Evolutionary conservation across 75 land plant genomes (phyloP), one percentile per base, ranked within the genome.

Genomic region (Sequoiadendron giganteum): DNA sequence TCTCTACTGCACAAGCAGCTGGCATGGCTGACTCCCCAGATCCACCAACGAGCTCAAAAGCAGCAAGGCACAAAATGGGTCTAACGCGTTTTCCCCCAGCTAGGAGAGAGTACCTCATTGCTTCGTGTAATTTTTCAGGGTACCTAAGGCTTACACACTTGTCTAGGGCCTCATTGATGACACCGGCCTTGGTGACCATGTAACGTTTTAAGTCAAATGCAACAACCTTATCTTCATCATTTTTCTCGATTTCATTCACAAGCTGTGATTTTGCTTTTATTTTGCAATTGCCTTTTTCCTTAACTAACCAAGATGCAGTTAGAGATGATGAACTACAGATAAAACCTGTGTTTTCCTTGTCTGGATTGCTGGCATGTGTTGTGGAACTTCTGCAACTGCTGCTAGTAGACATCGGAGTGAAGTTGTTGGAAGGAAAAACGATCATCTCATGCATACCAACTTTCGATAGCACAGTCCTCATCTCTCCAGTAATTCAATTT

Each of bases 51-150:
- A 94, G 90, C 87, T 91, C 93, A 82, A 93, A 94, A 34, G 94
- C 90, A 36, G 95, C 95, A 80, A 94, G 88, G 58, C 93, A 92
- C 19, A 92, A 90, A 30, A 89, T 43, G 8, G 93, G 93, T 10
- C 93, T 87, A 61, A 95, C 95, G 10, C 96, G 86, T 89, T 95
- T 94, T 36, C 96, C 96, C 15, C 95, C 96, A 30, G 94, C 95
- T n/a, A 94, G 90, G 58, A 95, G 91, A n/a, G 95, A 95, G 87
- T 95, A 95, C 52, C 95, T 87, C 95, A 94, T 95, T 21, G 95
- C 89, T 40, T 94, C 93, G 65, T 92, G 93, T 40, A 95, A 91
- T 36, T 61, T 90, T 80, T 76, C 88, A 34, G 96, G 95, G 73
- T 93, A 39, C 82, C 86, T 86, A 40, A 91, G 78, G 28, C 92